A percentile compares a stretch with the other conserved stretches of the same genome.
These are phyloP conservation scores for Cornus kousa DNA, from an alignment of 148 eudicot genomes.

Conservation along the genomic window DNA sequence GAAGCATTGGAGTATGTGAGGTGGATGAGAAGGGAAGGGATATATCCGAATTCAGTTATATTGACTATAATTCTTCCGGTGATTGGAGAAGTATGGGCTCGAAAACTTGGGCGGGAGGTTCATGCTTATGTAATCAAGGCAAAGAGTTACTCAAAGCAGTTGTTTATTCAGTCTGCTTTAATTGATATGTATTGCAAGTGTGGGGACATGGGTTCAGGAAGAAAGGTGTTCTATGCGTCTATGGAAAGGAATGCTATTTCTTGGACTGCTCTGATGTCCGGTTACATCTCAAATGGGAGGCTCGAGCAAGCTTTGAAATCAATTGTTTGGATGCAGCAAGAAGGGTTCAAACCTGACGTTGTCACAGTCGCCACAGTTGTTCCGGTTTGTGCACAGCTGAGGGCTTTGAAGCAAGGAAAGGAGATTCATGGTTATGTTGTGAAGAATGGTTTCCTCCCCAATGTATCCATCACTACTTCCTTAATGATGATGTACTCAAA, in stretches of 20 bases:
- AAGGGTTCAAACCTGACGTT: conserved; percentile 84
- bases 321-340: conserved; percentile 91
- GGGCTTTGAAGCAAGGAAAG: conserved; percentile 66
- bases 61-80: conserved; percentile 66
- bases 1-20: conserved; percentile 58
- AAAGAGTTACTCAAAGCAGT: conserved; percentile 49
- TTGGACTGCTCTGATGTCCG: conserved; percentile 89
- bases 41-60: conserved; percentile 66
- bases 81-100: conserved; percentile 57
- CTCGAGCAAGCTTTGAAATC: conserved; percentile 81
- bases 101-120: conserved; percentile 62
- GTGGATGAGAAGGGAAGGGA: conserved; percentile 62
- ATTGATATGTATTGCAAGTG: conserved; percentile 97
- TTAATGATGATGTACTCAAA: conserved; percentile 89
- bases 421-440: conserved; percentile 69
- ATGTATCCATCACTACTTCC: conserved; percentile 69
- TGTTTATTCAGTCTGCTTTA: conserved; percentile 70
- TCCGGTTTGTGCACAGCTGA: conserved; percentile 66
- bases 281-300: conserved; percentile 67
- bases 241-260: conserved; percentile 63
- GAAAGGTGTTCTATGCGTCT: conserved; percentile 63
- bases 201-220: conserved; percentile 67
- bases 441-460: conserved; percentile 56
- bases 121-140: conserved; percentile 80
- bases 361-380: conserved; percentile 79